Percentiles rank a stretch among this genome's conserved stretches.
Evolutionary conservation across 202 grass and related monocot genomes (phyloP).

Genomic region (Alloteropsis angusta): DNA sequence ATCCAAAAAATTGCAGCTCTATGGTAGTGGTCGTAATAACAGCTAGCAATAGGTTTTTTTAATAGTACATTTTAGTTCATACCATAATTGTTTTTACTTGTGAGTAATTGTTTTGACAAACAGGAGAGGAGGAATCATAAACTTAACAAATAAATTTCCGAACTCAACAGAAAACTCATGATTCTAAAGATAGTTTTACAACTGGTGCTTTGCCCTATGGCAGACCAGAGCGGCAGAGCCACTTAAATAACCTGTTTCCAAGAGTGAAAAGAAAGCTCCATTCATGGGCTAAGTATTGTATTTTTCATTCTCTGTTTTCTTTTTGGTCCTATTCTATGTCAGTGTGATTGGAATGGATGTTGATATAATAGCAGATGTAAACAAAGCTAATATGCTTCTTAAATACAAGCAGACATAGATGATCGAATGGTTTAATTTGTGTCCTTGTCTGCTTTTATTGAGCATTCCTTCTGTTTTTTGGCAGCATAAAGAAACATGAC

Average conservation of each 20-base stretch:
- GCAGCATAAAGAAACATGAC: slow-evolving; percentile 87
- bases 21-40: background rate
- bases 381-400: background rate
- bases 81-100: background rate
- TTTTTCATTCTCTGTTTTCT: background rate
- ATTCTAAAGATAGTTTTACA: background rate
- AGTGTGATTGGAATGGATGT: background rate
- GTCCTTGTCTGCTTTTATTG: background rate
- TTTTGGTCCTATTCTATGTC: slow-evolving; percentile 3
- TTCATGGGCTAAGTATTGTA: background rate
- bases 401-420: background rate
- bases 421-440: background rate
- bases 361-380: background rate
- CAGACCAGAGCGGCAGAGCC: background rate
- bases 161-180: background rate
- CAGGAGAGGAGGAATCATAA: background rate
- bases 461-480: slow-evolving; percentile 10
- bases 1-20: background rate
- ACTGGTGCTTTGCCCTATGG: background rate
- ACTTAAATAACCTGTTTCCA: background rate
- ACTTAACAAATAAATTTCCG: background rate
- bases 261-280: background rate
- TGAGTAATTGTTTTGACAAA: background rate
- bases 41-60: background rate
- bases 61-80: background rate